A percentile compares a stretch with the other conserved stretches of the same genome.
phyloP scores from a whole-genome alignment of 495 filamentous ascomycete species.

The Echria macrotheca region DNA sequence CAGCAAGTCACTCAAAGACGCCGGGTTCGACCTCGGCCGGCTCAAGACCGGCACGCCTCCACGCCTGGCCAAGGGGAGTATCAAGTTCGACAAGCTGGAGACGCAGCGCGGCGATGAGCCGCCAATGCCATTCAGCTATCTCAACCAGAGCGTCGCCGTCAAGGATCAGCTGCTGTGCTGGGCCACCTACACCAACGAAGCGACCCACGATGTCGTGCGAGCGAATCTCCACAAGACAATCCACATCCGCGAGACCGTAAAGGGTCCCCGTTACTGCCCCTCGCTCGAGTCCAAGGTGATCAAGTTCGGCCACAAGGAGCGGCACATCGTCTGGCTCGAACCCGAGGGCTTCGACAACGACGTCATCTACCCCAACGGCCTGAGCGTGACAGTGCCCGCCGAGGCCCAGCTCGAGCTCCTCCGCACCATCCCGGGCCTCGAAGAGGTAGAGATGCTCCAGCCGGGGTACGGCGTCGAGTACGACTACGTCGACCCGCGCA shows the following conservation, averaged over 20 bases:
- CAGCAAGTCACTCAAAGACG: slow-evolving; percentile 82
- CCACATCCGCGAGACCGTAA: slow-evolving; percentile 93
- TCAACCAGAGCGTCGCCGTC: slow-evolving; percentile 71
- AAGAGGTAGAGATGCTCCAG: slow-evolving; percentile 89
- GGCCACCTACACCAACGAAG: slow-evolving; percentile 77
- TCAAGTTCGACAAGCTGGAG: slow-evolving; percentile 69
- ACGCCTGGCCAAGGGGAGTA: slow-evolving; percentile 73
- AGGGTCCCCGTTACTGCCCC: slow-evolving; percentile 91
- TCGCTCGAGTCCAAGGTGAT: slow-evolving; percentile 94
- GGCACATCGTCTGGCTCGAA: slow-evolving; percentile 91
- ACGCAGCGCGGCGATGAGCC: slow-evolving; percentile 77
- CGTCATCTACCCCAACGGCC: slow-evolving; percentile 92
- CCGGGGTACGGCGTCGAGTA: slow-evolving; percentile 98
- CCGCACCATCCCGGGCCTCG: slow-evolving; percentile 76
- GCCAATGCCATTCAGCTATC: slow-evolving; percentile 84
- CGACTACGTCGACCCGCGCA: slow-evolving; percentile 94
- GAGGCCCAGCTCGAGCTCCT: slow-evolving; percentile 80
- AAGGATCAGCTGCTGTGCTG: slow-evolving; percentile 76
- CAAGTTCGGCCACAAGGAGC: slow-evolving; percentile 70
- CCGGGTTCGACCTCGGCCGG: slow-evolving; percentile 85
- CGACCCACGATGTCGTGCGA: slow-evolving; percentile 77
- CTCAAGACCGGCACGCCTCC: slow-evolving; percentile 96
- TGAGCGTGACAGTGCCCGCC: slow-evolving; percentile 91
- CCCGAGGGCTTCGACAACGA: slow-evolving; percentile 91
- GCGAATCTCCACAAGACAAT: slow-evolving; percentile 86